Evolutionary conservation across 2,329 filamentous ascomycete genomes (phyloP).

Genomic region (Pyrenophora seminiperda): DNA sequence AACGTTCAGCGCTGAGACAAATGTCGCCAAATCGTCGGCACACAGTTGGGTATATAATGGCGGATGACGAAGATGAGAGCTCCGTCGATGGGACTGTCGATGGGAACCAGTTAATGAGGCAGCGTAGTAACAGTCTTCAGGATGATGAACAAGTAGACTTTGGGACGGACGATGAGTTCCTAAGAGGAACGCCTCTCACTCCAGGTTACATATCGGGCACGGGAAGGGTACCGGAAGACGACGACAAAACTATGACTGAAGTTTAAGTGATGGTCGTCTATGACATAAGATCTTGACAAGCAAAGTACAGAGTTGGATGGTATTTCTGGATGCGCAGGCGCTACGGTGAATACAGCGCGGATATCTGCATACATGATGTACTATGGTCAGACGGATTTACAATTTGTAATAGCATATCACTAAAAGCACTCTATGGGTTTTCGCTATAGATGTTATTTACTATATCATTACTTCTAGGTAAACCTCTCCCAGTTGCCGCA

Average conservation of each 20-base stretch:
- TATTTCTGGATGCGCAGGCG: background rate
- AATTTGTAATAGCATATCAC: conserved; percentile 7
- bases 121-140: conserved; percentile 29
- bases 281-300: background rate
- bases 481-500: background rate
- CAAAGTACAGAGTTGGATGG: too few relatives aligned
- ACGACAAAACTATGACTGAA: conserved; percentile 29
- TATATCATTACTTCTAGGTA: background rate
- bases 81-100: conserved; percentile 1
- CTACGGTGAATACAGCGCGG: background rate
- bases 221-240: conserved; percentile 27
- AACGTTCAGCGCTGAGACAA: conserved; percentile 37
- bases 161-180: conserved; percentile 48
- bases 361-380: conserved; percentile 6
- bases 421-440: background rate
- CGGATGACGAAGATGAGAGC: conserved; percentile 23
- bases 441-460: background rate
- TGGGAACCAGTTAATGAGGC: conserved; percentile 8
- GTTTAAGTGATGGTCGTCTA: conserved; percentile 14
- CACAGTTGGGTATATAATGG: conserved; percentile 31
- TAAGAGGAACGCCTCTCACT: conserved; percentile 47
- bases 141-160: conserved; percentile 37
- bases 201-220: conserved; percentile 34
- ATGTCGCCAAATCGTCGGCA: conserved; percentile 44
- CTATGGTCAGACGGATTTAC: background rate